A percentile compares a stretch with the other conserved stretches of the same genome.
These are phyloP conservation scores for Naganishia sp. DNA, from an alignment of 1,284 basidiomycete genomes.

Conservation along the genomic window DNA sequence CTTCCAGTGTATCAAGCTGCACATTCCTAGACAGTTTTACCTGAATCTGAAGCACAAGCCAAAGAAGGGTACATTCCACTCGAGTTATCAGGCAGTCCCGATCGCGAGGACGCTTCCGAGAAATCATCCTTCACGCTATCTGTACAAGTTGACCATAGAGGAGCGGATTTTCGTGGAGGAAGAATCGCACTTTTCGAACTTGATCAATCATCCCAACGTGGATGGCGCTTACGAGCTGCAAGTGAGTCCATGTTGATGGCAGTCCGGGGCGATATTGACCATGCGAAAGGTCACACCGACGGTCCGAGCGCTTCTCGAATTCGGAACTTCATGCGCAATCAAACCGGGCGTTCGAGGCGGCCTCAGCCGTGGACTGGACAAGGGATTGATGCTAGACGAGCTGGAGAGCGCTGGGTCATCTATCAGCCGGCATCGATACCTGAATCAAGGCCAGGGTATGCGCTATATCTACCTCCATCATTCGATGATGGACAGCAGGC, in stretches of 20 bases:
- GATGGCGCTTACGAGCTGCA: slow-evolving; percentile 95
- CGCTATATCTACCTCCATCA: slow-evolving; percentile 94
- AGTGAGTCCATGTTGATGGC: slow-evolving; percentile 54
- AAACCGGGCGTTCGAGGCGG: slow-evolving; percentile 67
- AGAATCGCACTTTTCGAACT: slow-evolving; percentile 85
- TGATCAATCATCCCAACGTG: slow-evolving; percentile 91
- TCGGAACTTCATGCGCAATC: slow-evolving; percentile 80
- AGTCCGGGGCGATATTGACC: background rate
- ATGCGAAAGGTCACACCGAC: slow-evolving; percentile 72
- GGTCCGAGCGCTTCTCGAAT: slow-evolving; percentile 76
- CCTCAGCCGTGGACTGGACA: slow-evolving; percentile 78
- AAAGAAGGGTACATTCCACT: slow-evolving; percentile 65
- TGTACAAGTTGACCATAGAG: slow-evolving; percentile 80
- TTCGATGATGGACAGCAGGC: slow-evolving; percentile 71
- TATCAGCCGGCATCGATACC: slow-evolving; percentile 69
- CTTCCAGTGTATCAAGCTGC: slow-evolving; percentile 75
- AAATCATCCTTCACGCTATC: slow-evolving; percentile 71
- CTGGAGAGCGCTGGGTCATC: slow-evolving; percentile 67
- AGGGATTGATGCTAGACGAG: slow-evolving; percentile 82
- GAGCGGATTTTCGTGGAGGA: slow-evolving; percentile 83
- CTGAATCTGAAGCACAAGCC: slow-evolving; percentile 78
- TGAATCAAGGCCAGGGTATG: slow-evolving; percentile 69
- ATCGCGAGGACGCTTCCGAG: slow-evolving; percentile 80
- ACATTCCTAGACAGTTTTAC: slow-evolving; percentile 89
- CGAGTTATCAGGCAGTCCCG: slow-evolving; percentile 70